Percentiles rank a stretch among this genome's conserved stretches.
Conservation (phyloP, 352 stramenopile species). For the Thraustochytrium sp. region DNA sequence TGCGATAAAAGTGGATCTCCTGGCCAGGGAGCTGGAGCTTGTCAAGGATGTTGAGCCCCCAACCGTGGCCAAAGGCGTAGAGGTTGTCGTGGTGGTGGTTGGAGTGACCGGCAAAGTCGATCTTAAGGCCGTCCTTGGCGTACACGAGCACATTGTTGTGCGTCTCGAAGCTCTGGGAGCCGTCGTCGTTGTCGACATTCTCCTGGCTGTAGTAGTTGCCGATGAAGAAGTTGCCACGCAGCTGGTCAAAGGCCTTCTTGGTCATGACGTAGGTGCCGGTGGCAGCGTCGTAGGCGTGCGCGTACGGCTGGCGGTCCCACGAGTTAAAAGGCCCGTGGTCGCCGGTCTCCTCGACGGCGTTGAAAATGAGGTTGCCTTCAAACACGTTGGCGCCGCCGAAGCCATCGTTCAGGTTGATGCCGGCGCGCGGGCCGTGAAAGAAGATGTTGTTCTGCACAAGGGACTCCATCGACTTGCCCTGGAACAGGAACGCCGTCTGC, state of each 20-base stretch:
- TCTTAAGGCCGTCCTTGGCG: not conserved
- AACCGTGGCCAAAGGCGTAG: not conserved
- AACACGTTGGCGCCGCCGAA: conserved; percentile 58
- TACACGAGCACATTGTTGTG: conserved; percentile 41
- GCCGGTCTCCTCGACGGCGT: conserved; percentile 51
- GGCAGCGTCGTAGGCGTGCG: not conserved
- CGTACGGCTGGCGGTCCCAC: conserved; percentile 59
- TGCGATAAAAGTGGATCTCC: not conserved
- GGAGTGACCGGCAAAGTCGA: conserved; percentile 6
- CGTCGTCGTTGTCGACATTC: conserved; percentile 44
- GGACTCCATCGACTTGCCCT: conserved; percentile 5
- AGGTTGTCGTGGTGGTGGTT: conserved; percentile 31
- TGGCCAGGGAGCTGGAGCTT: not conserved
- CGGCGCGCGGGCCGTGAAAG: conserved; percentile 57
- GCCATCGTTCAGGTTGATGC: conserved; percentile 64
- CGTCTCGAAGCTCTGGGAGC: conserved; percentile 11
- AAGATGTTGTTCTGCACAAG: conserved; percentile 16
- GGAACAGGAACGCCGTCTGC: conserved; percentile 20
- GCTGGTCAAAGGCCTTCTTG: not conserved
- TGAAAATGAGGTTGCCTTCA: conserved; percentile 57
- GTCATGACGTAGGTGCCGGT: not conserved
- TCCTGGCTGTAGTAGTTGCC: conserved; percentile 18
- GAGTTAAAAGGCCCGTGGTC: conserved; percentile 53
- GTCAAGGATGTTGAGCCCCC: not conserved
- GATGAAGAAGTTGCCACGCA: conserved; percentile 31